These are phyloP conservation scores for Pistacia integerrima DNA, from an alignment of 345 rosid genomes.

Conservation along the genomic window DNA sequence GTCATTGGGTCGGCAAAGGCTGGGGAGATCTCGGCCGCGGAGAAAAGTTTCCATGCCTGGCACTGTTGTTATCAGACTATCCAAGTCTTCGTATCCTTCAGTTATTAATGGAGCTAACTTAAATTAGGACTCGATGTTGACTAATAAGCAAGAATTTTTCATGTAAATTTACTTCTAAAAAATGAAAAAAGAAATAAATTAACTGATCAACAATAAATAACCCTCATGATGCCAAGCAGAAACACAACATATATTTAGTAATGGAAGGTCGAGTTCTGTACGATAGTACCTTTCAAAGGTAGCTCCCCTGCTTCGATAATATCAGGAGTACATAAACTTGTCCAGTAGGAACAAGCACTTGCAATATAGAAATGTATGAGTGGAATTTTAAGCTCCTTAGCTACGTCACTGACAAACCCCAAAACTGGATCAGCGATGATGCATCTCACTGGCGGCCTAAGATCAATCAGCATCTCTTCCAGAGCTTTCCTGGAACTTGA, in stretches of 20 bases:
- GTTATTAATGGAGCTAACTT: neutral
- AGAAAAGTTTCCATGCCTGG: constrained; percentile 41
- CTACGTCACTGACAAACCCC: constrained; percentile 28
- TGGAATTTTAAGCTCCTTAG: constrained; percentile 21
- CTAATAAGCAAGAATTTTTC: no score
- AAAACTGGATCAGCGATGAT: constrained; percentile 31
- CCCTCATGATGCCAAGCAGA: no score
- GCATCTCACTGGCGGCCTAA: constrained; percentile 13
- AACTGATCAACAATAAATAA: no score
- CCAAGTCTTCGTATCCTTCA: constrained; percentile 22
- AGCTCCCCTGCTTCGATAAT: constrained; percentile 35
- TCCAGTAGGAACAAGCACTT: constrained; percentile 28
- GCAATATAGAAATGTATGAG: constrained; percentile 26
- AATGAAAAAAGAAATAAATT: no score
- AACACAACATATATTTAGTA: no score
- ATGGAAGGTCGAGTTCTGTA: no score
- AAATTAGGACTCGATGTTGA: no score
- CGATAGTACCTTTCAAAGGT: constrained; percentile 32
- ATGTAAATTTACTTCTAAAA: no score
- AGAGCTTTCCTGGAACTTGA: constrained; percentile 1
- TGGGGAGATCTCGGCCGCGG: constrained; percentile 39
- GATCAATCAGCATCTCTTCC: constrained; percentile 9
- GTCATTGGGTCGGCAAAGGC: constrained; percentile 29
- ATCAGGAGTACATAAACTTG: constrained; percentile 26
- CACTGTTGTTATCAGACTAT: constrained; percentile 8